Conservation (phyloP, 2,329 filamentous ascomycete species). For the Talaromyces sp. region DNA sequence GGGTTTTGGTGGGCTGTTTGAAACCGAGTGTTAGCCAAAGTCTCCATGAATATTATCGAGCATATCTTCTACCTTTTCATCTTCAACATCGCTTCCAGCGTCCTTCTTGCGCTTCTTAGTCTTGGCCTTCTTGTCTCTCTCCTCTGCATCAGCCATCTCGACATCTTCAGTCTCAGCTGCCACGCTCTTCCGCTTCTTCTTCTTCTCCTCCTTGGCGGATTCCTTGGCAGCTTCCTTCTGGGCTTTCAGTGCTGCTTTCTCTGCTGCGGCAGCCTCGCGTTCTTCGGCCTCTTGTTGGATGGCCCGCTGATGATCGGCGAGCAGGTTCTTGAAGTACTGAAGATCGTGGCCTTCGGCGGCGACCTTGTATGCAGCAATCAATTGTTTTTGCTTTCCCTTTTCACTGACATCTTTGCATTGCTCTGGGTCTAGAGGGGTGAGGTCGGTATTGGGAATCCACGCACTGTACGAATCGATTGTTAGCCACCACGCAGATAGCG, state of each 20-base stretch:
- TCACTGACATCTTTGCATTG: conserved; percentile 67
- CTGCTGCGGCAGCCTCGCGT: conserved; percentile 63
- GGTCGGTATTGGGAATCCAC: conserved; percentile 83
- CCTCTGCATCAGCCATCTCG: conserved; percentile 51
- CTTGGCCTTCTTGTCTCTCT: conserved; percentile 56
- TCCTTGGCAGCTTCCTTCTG: conserved; percentile 53
- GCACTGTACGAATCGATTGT: conserved; percentile 58
- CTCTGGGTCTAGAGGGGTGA: conserved; percentile 73
- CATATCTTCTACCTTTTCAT: too few species aligned
- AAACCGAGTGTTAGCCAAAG: too few species aligned
- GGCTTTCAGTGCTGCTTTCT: conserved; percentile 55
- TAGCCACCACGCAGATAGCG: neutral
- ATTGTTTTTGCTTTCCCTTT: conserved; percentile 74
- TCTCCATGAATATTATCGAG: too few species aligned
- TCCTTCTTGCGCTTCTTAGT: conserved; percentile 44
- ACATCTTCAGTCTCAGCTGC: conserved; percentile 69
- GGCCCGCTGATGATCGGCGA: conserved; percentile 60
- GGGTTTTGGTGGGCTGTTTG: conserved; percentile 58
- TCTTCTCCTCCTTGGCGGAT: conserved; percentile 53
- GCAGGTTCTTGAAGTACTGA: conserved; percentile 77
- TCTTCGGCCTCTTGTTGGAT: conserved; percentile 60
- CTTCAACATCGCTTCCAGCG: conserved; percentile 66
- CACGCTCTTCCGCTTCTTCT: conserved; percentile 54
- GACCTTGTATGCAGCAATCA: conserved; percentile 76
- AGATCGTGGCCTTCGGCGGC: conserved; percentile 76